Evolutionary conservation across 306 rosid species (phyloP).

Genomic region (Gillenia trifoliata): DNA sequence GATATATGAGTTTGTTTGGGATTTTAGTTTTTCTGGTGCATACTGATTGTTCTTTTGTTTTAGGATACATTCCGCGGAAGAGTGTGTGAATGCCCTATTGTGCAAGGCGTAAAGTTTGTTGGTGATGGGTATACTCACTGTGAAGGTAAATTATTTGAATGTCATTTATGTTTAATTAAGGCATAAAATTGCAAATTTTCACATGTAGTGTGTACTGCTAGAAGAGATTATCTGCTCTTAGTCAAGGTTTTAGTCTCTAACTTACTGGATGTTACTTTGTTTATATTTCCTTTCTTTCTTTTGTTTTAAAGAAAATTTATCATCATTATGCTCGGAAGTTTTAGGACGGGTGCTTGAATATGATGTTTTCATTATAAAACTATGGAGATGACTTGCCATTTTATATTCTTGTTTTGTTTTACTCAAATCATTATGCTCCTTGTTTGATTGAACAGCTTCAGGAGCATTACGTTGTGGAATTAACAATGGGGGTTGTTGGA

Average conservation of each 20-base stretch:
- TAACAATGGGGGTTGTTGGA: slow-evolving; percentile 98
- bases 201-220: background rate
- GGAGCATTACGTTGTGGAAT: slow-evolving; percentile 74
- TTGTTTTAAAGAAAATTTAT: background rate
- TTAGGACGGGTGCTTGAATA: background rate
- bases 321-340: background rate
- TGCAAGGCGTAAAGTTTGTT: slow-evolving; percentile 64
- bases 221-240: background rate
- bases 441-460: slow-evolving; percentile 53
- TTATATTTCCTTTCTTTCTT: background rate
- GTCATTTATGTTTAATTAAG: background rate
- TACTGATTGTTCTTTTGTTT: slow-evolving; percentile 13
- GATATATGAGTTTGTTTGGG: background rate
- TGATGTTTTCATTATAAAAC: background rate
- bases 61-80: slow-evolving; percentile 96
- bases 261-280: background rate
- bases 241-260: background rate
- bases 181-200: background rate
- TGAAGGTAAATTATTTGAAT: slow-evolving; percentile 54
- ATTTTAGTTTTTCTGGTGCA: slow-evolving; percentile 6
- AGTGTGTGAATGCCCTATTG: slow-evolving; percentile 92
- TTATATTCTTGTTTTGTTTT: background rate
- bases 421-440: background rate
- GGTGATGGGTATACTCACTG: slow-evolving; percentile 94
- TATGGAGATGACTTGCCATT: background rate